Evolutionary conservation across 228 moss, liverwort and hornwort species (phyloP), one percentile per base, ranked within the genome.

Genomic region (Sphagnum magellanicum): DNA sequence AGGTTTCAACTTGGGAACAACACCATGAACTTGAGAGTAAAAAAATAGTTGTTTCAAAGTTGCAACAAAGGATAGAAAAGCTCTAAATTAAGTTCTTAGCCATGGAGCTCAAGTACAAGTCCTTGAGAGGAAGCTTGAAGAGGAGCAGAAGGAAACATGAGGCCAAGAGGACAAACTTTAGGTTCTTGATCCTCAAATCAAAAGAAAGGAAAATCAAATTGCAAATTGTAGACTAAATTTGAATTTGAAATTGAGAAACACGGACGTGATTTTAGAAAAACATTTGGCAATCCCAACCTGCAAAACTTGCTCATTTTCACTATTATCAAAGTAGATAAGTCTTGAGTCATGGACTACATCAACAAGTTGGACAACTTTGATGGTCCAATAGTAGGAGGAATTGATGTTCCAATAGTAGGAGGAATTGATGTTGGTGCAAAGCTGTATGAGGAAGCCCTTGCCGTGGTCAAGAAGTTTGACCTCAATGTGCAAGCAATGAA

Each of bases 371-470:
- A 85, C 59, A 85, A 85, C 74, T 85, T 85, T 67, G 84, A 85
- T 59, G 84, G 84, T 49, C 84, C 84, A 66, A 81, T 81, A 48
- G 81, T n/a, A n/a, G n/a, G n/a, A 66, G 92, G 88, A 67, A 96
- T 96, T 75, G 96, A 91, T 60, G 91, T n/a, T n/a, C n/a, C n/a
- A n/a, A n/a, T n/a, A n/a, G n/a, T n/a, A n/a, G n/a, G n/a, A n/a
- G n/a, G n/a, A n/a, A 85, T 85, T 67, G 84, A 81, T 13, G 78
- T 85, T 8, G 84, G 81, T 49, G 75, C 84, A 5, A 81, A 85
- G 66, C 74, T 85, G 4, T 85, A 78, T 46, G 84, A 85, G 59
- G 84, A 85, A 52, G 84, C 84, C 9, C 81, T 85, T 72, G 84
- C 78, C 16, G 81, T 85, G 58, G 81, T 81, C 72, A 85, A 85